phyloP scores from a whole-genome alignment of 805 yeast genomes.

The Nakazawaea wyomingensis region DNA sequence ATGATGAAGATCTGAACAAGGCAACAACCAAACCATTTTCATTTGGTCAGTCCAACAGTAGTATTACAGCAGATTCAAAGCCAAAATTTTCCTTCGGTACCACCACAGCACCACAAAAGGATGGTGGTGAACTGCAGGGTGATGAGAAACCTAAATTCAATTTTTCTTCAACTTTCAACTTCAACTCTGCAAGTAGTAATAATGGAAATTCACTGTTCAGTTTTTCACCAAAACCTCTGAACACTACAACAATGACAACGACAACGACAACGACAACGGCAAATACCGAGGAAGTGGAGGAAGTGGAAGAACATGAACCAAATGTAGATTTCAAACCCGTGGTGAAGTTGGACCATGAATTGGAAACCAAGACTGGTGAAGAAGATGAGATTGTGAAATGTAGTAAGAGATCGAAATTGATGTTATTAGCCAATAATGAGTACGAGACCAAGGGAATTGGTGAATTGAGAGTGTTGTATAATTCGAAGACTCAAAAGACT shows the following conservation, averaged over 20 bases:
- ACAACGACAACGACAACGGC: conserved; percentile 6
- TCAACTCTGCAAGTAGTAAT: conserved; percentile 15
- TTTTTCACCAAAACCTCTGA: conserved; percentile 10
- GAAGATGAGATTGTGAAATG: conserved; percentile 67
- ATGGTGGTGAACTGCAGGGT: too few relatives aligned
- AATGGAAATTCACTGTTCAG: conserved; percentile 11
- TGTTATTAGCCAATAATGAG: conserved; percentile 47
- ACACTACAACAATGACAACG: background rate
- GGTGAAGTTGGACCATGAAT: conserved; percentile 41
- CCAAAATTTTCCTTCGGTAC: conserved; percentile 1
- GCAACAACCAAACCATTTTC: conserved; percentile 12
- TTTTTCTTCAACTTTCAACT: conserved; percentile 15
- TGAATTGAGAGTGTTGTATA: conserved; percentile 65
- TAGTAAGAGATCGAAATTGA: conserved; percentile 67
- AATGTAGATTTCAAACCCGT: conserved; percentile 43
- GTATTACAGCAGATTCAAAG: conserved; percentile 8
- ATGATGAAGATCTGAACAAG: too few relatives aligned
- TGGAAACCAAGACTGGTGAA: conserved; percentile 72
- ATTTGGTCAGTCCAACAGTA: conserved; percentile 13
- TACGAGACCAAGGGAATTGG: conserved; percentile 76
- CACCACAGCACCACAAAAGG: too few relatives aligned
- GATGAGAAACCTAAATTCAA: conserved; percentile 6
- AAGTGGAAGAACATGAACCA: conserved; percentile 38
- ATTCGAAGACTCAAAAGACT: conserved; percentile 53
- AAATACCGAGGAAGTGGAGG: conserved; percentile 26